Conservation (phyloP, 257 asterid species). For the Cinchona pubescens region DNA sequence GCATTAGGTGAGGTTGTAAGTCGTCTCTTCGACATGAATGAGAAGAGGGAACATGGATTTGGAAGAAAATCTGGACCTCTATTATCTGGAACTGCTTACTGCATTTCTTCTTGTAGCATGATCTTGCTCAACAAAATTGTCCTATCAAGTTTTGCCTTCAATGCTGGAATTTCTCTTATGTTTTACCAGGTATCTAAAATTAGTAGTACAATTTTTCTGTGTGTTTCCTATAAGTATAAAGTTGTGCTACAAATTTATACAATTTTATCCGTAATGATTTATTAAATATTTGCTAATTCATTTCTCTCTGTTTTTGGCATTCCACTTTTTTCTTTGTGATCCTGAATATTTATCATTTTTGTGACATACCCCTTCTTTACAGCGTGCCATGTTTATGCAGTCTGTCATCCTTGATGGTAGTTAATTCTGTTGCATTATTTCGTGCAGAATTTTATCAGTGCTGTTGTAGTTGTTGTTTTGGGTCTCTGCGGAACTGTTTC, state of each 20-base stretch:
- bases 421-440: constrained; percentile 7
- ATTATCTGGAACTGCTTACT: constrained; percentile 45
- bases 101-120: constrained; percentile 53
- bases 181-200: constrained; percentile 41
- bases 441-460: constrained; percentile 44
- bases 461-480: constrained; percentile 36
- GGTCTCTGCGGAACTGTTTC: constrained; percentile 43
- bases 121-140: constrained; percentile 49
- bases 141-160: constrained; percentile 42
- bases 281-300: constrained; percentile 7
- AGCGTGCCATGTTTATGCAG: background rate
- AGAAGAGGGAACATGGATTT: constrained; percentile 26
- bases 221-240: background rate
- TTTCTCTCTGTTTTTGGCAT: background rate
- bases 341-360: background rate
- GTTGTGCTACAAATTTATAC: background rate
- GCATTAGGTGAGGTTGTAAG: background rate
- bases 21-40: constrained; percentile 17
- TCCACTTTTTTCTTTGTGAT: constrained; percentile 2
- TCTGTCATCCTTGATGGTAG: background rate
- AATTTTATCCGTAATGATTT: background rate
- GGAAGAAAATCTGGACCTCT: constrained; percentile 38
- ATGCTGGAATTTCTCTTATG: constrained; percentile 50
- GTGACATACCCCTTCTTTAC: background rate
- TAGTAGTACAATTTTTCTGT: background rate